Conservation (phyloP, 1,139 yeast species). For the Kurtzmaniella quercitrusa region DNA sequence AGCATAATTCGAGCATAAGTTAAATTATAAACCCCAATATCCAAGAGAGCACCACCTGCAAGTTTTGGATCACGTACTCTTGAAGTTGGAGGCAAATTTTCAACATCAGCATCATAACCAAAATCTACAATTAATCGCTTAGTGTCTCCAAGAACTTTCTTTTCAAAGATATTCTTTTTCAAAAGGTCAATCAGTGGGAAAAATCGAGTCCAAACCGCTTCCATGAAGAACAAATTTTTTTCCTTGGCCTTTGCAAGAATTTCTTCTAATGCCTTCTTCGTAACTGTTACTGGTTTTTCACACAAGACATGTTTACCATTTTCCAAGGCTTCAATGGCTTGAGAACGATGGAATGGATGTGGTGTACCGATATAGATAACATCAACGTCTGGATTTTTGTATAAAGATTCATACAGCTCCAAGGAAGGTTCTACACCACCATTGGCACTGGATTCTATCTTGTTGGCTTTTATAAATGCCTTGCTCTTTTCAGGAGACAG, state of each 20-base stretch:
- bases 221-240: conserved; percentile 52
- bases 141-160: conserved; percentile 45
- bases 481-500: conserved; percentile 25
- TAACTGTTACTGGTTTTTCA: conserved; percentile 61
- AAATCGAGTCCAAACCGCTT: conserved; percentile 64
- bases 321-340: conserved; percentile 45
- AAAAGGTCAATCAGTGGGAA: conserved; percentile 47
- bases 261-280: conserved; percentile 41
- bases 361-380: conserved; percentile 60
- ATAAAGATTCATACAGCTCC: conserved; percentile 28
- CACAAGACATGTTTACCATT: conserved; percentile 54
- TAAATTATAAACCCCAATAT: conserved; percentile 55
- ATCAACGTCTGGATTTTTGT: conserved; percentile 42
- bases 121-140: conserved; percentile 39
- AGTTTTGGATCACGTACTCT: conserved; percentile 41
- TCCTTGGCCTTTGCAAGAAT: conserved; percentile 43
- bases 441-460: conserved; percentile 14
- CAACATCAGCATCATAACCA: conserved; percentile 29
- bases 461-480: conserved; percentile 19
- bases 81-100: conserved; percentile 23
- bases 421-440: conserved; percentile 18
- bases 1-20: conserved; percentile 44
- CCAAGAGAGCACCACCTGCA: conserved; percentile 62
- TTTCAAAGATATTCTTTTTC: conserved; percentile 37
- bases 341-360: conserved; percentile 51